These are phyloP conservation scores for Diutina catenulata DNA, from an alignment of 1,139 yeast genomes.

Conservation along the genomic window DNA sequence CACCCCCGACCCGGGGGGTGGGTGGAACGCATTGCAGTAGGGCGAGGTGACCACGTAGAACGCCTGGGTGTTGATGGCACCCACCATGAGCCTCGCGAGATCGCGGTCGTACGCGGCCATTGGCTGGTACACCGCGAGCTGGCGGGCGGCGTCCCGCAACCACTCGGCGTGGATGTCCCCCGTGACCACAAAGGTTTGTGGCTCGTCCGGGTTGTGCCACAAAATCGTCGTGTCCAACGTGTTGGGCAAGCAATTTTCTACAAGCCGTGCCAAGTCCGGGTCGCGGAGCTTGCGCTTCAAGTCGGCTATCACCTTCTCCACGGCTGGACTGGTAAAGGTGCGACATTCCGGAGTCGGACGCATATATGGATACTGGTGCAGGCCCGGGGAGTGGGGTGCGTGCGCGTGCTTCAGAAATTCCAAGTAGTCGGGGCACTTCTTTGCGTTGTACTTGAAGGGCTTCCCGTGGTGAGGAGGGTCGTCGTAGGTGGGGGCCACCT, in stretches of 20 bases:
- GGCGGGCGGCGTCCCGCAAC: slow-evolving; percentile 79
- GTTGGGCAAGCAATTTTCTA: slow-evolving; percentile 80
- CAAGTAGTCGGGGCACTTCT: slow-evolving; percentile 29
- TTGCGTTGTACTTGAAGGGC: not conserved
- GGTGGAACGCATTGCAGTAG: slow-evolving; percentile 86
- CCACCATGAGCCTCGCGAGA: slow-evolving; percentile 45
- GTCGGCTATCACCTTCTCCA: slow-evolving; percentile 50
- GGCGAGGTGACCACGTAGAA: slow-evolving; percentile 50
- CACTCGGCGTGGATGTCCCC: slow-evolving; percentile 92
- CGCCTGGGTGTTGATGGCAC: slow-evolving; percentile 78
- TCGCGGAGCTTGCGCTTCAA: slow-evolving; percentile 39
- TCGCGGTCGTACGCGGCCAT: slow-evolving; percentile 38
- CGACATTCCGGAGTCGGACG: slow-evolving; percentile 65
- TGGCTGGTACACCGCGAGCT: slow-evolving; percentile 64
- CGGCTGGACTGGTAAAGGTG: slow-evolving; percentile 52
- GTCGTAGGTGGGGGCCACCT: too few species aligned
- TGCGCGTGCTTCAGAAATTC: slow-evolving; percentile 32
- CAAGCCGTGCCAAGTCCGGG: slow-evolving; percentile 58
- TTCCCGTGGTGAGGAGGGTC: not conserved
- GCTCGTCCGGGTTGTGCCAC: slow-evolving; percentile 38
- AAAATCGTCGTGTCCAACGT: slow-evolving; percentile 79
- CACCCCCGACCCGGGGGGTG: slow-evolving; percentile 55
- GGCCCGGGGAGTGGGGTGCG: slow-evolving; percentile 38
- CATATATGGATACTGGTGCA: slow-evolving; percentile 51
- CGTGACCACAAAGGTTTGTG: slow-evolving; percentile 57